Evolutionary conservation across 225 moss, liverwort and hornwort genomes (phyloP).

Genomic region (Bryum argenteum): DNA sequence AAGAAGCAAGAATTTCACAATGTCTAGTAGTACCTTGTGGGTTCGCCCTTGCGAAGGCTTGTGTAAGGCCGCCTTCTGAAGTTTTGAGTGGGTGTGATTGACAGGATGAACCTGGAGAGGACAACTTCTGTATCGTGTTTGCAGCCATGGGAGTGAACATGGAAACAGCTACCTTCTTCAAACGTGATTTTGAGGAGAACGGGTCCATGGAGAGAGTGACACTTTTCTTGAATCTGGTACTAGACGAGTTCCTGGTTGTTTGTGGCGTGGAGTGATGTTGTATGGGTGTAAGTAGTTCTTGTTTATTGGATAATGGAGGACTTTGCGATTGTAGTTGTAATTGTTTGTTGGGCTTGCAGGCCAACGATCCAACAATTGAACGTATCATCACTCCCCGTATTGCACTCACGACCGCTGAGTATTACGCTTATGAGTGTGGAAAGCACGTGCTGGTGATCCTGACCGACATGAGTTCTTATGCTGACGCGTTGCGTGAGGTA

Average conservation of each 20-base stretch:
- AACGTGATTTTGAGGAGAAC: slow-evolving; percentile 96
- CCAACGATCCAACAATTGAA: slow-evolving; percentile 94
- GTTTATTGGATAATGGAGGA: neutral
- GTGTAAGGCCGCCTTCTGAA: neutral
- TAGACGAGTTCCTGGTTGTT: neutral
- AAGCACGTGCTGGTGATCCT: slow-evolving; percentile 93
- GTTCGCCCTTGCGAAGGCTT: neutral
- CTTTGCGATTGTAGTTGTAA: neutral
- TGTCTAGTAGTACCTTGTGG: neutral
- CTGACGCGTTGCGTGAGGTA: slow-evolving; percentile 89
- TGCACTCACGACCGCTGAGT: slow-evolving; percentile 88
- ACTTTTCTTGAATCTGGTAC: slow-evolving; percentile 85
- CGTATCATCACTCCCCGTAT: slow-evolving; percentile 97
- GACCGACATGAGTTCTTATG: slow-evolving; percentile 94
- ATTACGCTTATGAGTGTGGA: slow-evolving; percentile 92
- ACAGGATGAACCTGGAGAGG: slow-evolving; percentile 66
- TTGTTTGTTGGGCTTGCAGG: slow-evolving; percentile 32
- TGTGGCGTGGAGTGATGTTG: neutral
- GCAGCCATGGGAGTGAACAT: slow-evolving; percentile 99
- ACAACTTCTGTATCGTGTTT: slow-evolving; percentile 95
- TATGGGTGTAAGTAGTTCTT: neutral
- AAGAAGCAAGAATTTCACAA: neutral
- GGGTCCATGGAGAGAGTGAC: slow-evolving; percentile 98
- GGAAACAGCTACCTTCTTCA: slow-evolving; percentile 96
- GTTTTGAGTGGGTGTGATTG: neutral